Evolutionary conservation across 2,329 filamentous ascomycete species (phyloP), one percentile per base, ranked within the genome.

Genomic region (Blastomyces gilchristii): DNA sequence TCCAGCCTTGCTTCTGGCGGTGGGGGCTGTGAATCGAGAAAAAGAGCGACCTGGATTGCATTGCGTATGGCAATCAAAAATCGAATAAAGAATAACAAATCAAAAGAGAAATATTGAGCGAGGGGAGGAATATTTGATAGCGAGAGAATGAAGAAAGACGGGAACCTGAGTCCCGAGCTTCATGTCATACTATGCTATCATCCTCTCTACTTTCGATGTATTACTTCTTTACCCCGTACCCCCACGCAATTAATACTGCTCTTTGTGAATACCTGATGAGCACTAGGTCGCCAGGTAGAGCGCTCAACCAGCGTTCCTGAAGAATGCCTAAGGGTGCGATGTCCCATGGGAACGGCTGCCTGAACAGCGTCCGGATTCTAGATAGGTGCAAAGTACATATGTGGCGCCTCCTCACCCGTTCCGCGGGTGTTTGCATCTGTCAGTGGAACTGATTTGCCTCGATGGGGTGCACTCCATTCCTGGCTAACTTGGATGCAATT

Each of bases 401-500:
- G 58, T 60, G 47, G 58, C 53, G 41, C 28, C 12, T 37, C 56
- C 31, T 39, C 58, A 49, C 58, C 53, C 49, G 60, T 57, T 22
- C 12, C 53, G 54, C 63, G 63, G 63, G 58, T 65, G 47, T 39
- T 53, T 63, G 63, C 63, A 65, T 54, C 14, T 31, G 52, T 58
- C 47, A 63, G 49, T 63, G 62, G 62, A 65, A 63, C 62, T 34
- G 6, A 37, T 41, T 54, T 65, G 43, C 58, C 63, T 65, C 63
- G 63, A 65, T 63, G 61, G 50, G 49, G 61, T 52, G 50, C 39
- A 37, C 31, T 47, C 47, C 60, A 59, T 56, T 60, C 37, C 25
- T 59, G 54, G 60, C 49, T 54, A 62, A 60, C 47, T 53, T 34
- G 50, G 8, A 59, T 53, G 61, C 53, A 60, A 37, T 61, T 31